Evolutionary conservation across 2,329 filamentous ascomycete genomes (phyloP), one percentile per base, ranked within the genome.

Genomic region (Ophiocordyceps camponoti-rufipedis): DNA sequence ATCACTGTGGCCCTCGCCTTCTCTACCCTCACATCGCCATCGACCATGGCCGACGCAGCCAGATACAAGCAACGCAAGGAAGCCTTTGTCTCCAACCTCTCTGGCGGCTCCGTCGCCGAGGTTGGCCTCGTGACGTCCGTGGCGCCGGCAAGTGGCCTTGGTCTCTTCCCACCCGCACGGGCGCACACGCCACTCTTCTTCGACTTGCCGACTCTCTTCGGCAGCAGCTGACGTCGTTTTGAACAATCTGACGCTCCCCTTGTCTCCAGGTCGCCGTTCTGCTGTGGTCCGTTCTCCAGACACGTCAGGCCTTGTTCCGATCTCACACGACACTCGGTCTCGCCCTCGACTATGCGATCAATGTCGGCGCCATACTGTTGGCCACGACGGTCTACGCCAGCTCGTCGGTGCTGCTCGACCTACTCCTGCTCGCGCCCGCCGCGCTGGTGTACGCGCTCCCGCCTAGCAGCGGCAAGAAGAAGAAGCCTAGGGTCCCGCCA

Each of bases 1-100:
- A 23, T 23, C 23, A 23, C 23, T 23, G 3, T 23, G 23, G 23
- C 5, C 5, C 3, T 23, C 23, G 23, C 23, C 31, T 33, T 3
- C 31, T 33, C 8, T 10, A 7, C 31, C 13, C 39, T 12, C 10
- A 3, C 19, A 41, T 18, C n/a, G 9, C n/a, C n/a, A n/a, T n/a
- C 18, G 23, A 23, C 3, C 23, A 23, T 23, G 23, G 23, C 23
- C 23, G 23, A 23, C 23, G 23, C 23, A 23, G 23, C 63, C 48
- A 80, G 72, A 63, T 94, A 95, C 70, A 98, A 95, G 66, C 76
- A 82, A 56, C 72, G 82, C 53, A 98, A 98, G 68, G 88, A 94
- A 69, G 86, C 86, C 58, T 94, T 94, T 61, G 91, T 98, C 57
- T 94, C 89, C 46, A 85, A 87, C 60, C 76, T 94, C 29, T 80